These are phyloP conservation scores for Pythium monospermum DNA, from an alignment of 352 stramenopile genomes.

Conservation along the genomic window DNA sequence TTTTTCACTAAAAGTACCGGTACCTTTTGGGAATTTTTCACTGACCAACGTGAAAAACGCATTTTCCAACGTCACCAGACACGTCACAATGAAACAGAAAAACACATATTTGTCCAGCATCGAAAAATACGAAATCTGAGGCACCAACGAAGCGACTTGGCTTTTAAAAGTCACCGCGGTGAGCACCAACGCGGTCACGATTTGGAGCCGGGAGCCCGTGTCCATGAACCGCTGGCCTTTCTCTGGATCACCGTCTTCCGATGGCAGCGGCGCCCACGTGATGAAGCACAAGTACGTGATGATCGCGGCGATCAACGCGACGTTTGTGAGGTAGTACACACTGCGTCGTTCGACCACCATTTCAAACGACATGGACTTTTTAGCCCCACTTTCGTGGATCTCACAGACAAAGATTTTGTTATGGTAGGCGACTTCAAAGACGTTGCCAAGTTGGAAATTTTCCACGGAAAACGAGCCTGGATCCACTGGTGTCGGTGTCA, in stretches of 20 bases:
- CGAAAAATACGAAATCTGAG: conserved; percentile 64
- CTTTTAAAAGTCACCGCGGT: conserved; percentile 63
- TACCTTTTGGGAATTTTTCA: conserved; percentile 13
- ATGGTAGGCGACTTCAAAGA: conserved; percentile 45
- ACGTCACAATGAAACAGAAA: conserved; percentile 59
- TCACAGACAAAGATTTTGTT: conserved; percentile 48
- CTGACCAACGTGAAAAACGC: conserved; percentile 38
- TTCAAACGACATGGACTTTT: conserved; percentile 46
- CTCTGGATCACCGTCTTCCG: too few species aligned
- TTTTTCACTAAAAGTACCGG: conserved; percentile 23
- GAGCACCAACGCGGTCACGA: conserved; percentile 53
- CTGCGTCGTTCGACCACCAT: conserved; percentile 50
- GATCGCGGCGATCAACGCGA: conserved; percentile 35
- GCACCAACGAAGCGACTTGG: conserved; percentile 39
- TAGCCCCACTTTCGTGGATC: conserved; percentile 27
- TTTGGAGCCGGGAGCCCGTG: conserved; percentile 43
- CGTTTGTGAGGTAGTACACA: conserved; percentile 54
- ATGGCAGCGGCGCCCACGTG: conserved; percentile 36
- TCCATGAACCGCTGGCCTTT: conserved; percentile 34
- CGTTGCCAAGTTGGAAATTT: conserved; percentile 52
- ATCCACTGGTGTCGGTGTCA: conserved; percentile 29
- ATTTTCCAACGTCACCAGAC: conserved; percentile 49
- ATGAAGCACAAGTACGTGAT: conserved; percentile 60
- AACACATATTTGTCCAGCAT: conserved; percentile 59
- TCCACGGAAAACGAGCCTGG: conserved; percentile 38